Percentiles rank a stretch among this genome's conserved stretches.
Evolutionary conservation across 2,329 filamentous ascomycete species (phyloP).

Genomic region (Fusarium torulosum): DNA sequence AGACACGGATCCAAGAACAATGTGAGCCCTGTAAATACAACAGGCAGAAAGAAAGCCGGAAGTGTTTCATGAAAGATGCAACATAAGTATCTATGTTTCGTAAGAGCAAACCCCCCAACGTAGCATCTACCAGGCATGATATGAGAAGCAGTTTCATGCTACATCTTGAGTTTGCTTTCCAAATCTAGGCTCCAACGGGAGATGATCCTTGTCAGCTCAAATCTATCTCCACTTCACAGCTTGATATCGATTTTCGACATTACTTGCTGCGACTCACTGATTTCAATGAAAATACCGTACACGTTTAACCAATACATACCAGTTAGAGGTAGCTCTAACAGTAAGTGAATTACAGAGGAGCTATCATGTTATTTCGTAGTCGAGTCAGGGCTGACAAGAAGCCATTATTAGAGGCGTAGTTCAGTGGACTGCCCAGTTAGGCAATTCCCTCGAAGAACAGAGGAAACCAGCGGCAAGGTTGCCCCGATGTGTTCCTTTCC

Average conservation of each 20-base stretch:
- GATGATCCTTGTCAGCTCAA: constrained; percentile 28
- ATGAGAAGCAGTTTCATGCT: constrained; percentile 18
- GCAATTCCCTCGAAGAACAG: constrained; percentile 31
- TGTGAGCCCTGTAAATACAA: not conserved
- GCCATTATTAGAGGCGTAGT: no score
- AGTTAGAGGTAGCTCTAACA: no score
- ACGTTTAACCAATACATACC: no score
- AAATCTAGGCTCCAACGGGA: constrained; percentile 9
- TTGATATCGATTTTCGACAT: no score
- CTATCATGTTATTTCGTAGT: no score
- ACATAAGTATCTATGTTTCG: constrained; percentile 1
- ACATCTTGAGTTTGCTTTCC: constrained; percentile 22
- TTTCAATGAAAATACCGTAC: no score
- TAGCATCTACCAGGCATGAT: constrained; percentile 29
- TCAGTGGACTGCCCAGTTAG: constrained; percentile 36
- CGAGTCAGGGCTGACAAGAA: no score
- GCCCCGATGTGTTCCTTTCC: not conserved
- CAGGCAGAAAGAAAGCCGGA: not conserved
- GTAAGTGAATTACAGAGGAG: no score
- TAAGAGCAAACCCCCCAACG: constrained; percentile 1
- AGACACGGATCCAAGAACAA: constrained; percentile 4
- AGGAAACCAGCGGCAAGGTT: constrained; percentile 16
- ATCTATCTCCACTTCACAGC: constrained; percentile 38
- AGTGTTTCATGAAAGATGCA: not conserved
- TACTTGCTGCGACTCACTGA: no score